Evolutionary conservation across 148 eudicot species (phyloP), one percentile per base, ranked within the genome.

Genomic region (Vaccinium vitisidaea): DNA sequence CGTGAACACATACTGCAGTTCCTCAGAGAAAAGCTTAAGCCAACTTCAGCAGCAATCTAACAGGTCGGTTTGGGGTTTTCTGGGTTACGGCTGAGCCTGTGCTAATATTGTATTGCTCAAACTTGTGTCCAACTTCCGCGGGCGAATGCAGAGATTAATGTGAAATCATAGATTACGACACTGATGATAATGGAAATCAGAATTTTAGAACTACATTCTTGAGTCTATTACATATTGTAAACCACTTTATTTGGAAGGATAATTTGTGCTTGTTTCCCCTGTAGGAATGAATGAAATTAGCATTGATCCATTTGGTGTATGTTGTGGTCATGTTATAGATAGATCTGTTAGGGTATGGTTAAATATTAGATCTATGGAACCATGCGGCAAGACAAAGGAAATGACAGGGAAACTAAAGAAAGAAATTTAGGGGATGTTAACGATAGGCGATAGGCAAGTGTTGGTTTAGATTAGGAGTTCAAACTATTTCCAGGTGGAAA

Each of bases 1-100:
- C 97, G 97, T 16, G 98, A 95, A 83, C 97, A 95, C 88, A 88
- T 95, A 80, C 84, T 92, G 75, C 97, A 95, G 81, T 95, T 95
- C 89, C 86, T 95, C 67, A 87, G 90, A 73, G 93, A 88, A 88
- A 95, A 93, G 89, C 90, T 93, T 70, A 93, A 91, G 87, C 90
- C 89, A 49, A 21, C 84, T 19, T 86, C 90, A 18, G 88, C 93
- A 75, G 80, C 90, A 52, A 80, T 86, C 63, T 91, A 78, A 89
- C 18, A 10, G 27, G 46, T 73, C 11, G 21, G 61, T 36, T 53
- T 53, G 39, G 27, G 19, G n/a, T 59, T 39, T 70, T 54, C 48
- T 79, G 16, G 39, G 50, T 54, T 21, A 61, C 1, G n/a, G 46
- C 23, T 67, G 16, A 27, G 15, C 59, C 74, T 77, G 23, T 54